Evolutionary conservation across 2,329 filamentous ascomycete genomes (phyloP).

Genomic region (Pyrenochaeta sp.): DNA sequence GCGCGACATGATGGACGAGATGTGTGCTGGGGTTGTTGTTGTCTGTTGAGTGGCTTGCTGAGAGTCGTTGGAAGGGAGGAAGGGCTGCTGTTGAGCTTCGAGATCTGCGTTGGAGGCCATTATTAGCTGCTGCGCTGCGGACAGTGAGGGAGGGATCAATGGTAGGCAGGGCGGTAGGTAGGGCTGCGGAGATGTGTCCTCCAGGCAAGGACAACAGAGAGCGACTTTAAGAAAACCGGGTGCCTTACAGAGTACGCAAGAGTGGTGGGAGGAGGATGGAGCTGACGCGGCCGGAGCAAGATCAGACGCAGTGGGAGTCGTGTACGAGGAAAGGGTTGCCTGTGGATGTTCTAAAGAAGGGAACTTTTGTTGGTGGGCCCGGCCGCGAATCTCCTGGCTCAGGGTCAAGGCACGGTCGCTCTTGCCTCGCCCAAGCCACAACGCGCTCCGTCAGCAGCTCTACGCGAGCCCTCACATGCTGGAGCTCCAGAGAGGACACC

Average conservation of each 20-base stretch:
- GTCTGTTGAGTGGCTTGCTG: constrained; percentile 8
- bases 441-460: constrained; percentile 12
- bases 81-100: constrained; percentile 39
- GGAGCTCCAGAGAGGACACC: constrained; percentile 9
- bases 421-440: constrained; percentile 17
- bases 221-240: constrained; percentile 27
- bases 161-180: background rate
- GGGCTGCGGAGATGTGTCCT: constrained; percentile 42
- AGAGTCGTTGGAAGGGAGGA: constrained; percentile 29
- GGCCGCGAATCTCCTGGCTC: constrained; percentile 24
- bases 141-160: too few relatives aligned
- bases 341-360: constrained; percentile 6
- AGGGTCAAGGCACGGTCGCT: constrained; percentile 11
- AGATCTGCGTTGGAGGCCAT: constrained; percentile 39
- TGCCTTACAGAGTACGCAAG: constrained; percentile 37
- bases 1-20: constrained; percentile 71
- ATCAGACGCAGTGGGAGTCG: constrained; percentile 13
- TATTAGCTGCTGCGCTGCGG: constrained; percentile 27
- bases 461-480: constrained; percentile 19
- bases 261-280: constrained; percentile 16
- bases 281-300: constrained; percentile 38
- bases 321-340: constrained; percentile 12
- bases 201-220: constrained; percentile 7
- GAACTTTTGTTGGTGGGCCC: constrained; percentile 15
- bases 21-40: constrained; percentile 3